These are phyloP conservation scores for Colletotrichum sp. DNA, from an alignment of 2,329 filamentous ascomycete species.

Conservation along the genomic window DNA sequence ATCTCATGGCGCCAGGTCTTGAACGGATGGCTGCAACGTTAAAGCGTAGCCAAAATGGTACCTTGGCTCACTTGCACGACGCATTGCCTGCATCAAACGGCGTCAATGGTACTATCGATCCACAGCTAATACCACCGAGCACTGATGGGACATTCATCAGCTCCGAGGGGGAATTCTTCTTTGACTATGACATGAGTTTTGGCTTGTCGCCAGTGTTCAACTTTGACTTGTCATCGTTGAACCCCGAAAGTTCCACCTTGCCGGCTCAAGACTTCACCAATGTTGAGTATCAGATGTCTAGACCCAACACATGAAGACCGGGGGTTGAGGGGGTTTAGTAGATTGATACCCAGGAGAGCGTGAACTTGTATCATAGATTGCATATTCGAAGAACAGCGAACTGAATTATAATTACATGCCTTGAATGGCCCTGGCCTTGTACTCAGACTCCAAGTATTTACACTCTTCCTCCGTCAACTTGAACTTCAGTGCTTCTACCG, in stretches of 20 bases:
- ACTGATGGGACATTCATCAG: conserved; percentile 2
- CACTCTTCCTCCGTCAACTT: conserved; percentile 16
- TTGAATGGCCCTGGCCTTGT: conserved; percentile 49
- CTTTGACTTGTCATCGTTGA: conserved; percentile 27
- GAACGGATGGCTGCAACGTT: conserved; percentile 42
- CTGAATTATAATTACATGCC: conserved; percentile 26
- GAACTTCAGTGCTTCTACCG: conserved; percentile 36
- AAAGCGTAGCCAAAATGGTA: background rate
- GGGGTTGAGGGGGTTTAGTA: accelerated
- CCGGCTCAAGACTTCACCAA: background rate
- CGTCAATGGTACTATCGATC: background rate
- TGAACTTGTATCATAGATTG: background rate
- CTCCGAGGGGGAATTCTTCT: conserved; percentile 19
- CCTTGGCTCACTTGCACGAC: background rate
- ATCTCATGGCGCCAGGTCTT: conserved; percentile 50
- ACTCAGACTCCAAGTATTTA: conserved; percentile 59
- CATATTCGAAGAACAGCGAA: background rate
- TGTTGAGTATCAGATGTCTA: background rate
- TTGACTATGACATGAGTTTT: conserved; percentile 31
- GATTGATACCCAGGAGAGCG: background rate
- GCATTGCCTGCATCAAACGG: background rate
- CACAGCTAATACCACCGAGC: background rate
- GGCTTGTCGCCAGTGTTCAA: conserved; percentile 32
- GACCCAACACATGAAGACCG: background rate
- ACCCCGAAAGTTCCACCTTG: background rate